Evolutionary conservation across 305 asterid genomes (phyloP).

Genomic region (Fraxinus nigra): DNA sequence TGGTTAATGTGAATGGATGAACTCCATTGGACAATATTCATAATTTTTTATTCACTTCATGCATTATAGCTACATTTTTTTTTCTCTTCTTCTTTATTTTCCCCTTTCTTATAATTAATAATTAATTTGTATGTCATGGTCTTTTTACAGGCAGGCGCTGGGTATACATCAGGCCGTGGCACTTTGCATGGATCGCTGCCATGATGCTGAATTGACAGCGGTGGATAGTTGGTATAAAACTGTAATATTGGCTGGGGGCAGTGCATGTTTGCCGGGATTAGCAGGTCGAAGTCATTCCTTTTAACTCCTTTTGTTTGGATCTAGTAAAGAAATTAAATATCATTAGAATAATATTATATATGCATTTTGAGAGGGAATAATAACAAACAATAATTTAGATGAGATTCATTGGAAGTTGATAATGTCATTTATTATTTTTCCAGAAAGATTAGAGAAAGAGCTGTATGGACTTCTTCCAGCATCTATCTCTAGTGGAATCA

Average conservation of each 20-base stretch:
- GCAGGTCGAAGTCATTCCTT: slow-evolving; percentile 53
- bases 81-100: neutral
- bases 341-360: neutral
- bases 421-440: slow-evolving; percentile 20
- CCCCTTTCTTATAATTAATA: neutral
- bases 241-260: slow-evolving; percentile 83
- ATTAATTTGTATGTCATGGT: slow-evolving; percentile 8
- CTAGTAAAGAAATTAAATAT: neutral
- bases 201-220: slow-evolving; percentile 68
- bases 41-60: neutral
- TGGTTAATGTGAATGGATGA: neutral
- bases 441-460: slow-evolving; percentile 92
- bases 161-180: slow-evolving; percentile 84
- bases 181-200: slow-evolving; percentile 90
- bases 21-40: neutral
- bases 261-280: slow-evolving; percentile 96
- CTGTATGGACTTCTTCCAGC: slow-evolving; percentile 48
- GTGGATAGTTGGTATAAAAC: slow-evolving; percentile 83
- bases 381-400: neutral
- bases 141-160: slow-evolving; percentile 71
- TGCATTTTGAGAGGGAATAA: neutral
- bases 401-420: slow-evolving; percentile 18
- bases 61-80: neutral
- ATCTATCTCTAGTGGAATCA: slow-evolving; percentile 52
- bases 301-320: slow-evolving; percentile 11